Evolutionary conservation across 2,329 filamentous ascomycete genomes (phyloP), one percentile per base, ranked within the genome.

Genomic region (Curvularia hawaiiensis): DNA sequence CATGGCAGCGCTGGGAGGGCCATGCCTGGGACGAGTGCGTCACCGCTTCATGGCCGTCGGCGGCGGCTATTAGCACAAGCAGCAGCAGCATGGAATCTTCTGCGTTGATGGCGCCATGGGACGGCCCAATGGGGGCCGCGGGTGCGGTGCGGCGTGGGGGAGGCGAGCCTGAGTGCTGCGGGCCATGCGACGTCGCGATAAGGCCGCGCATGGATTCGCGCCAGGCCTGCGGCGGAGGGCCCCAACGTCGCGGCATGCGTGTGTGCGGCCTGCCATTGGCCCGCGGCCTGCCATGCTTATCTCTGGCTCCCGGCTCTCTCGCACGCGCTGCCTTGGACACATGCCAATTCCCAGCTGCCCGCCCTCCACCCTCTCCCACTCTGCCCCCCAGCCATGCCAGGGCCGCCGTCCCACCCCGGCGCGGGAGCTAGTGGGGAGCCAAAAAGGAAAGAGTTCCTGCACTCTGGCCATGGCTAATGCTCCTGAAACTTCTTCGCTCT

Each of bases 371-470:
- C 56, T 45, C 48, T 45, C 60, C 58, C 61, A 60, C 61, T 24
- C 22, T 24, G 59, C 46, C 60, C 58, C 61, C 60, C 60, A 60
- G 54, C 45, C 52, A 68, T 67, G 61, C 62, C 65, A 66, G 63
- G 66, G 60, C 63, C 68, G 64, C 50, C 66, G 58, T 62, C 9
- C 63, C 67, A n/a, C 63, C 67, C 70, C 64, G 63, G 71, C 70
- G 69, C 72, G 69, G 70, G 65, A 70, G 69, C 72, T 74, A 73
- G 66, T 56, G 63, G 58, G 57, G 63, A 58, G 61, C 64, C 66
- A 63, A 73, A 71, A 70, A 69, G 61, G 16, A 65, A 69, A 65
- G 62, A 72, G 66, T 68, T 65, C 70, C 69, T 73, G 70, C 67
- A 68, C 69, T 67, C 67, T 52, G 4, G 22, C 64, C 58, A 65